A percentile compares a stretch with the other conserved stretches of the same genome.
Conservation (phyloP, 768 basidiomycete species). For the Russula foetens region DNA sequence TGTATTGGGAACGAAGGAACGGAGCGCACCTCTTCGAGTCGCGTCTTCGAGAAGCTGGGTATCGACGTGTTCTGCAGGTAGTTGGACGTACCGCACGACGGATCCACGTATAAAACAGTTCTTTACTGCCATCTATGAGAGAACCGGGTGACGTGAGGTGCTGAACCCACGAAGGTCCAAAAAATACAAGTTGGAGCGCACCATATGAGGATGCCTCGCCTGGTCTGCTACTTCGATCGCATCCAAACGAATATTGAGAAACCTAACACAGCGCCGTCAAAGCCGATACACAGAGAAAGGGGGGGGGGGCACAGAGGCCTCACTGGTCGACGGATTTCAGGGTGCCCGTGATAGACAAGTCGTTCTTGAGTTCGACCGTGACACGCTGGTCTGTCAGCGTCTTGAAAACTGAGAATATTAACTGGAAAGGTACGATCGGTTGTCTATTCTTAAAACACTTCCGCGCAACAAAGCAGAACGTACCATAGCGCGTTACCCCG, state of each 20-base stretch:
- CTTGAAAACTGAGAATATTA: conserved; percentile 98
- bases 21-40: conserved; percentile 74
- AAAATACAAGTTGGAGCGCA: conserved; percentile 27
- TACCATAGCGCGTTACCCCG: conserved; percentile 10
- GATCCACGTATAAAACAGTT: conserved; percentile 99
- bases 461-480: background rate
- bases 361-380: conserved; percentile 97
- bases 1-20: background rate
- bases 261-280: conserved; percentile 37
- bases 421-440: conserved; percentile 33
- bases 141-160: background rate
- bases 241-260: conserved; percentile 93
- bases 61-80: conserved; percentile 89
- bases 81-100: conserved; percentile 94
- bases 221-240: conserved; percentile 90
- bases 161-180: background rate
- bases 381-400: conserved; percentile 96
- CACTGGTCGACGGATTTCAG: conserved; percentile 98
- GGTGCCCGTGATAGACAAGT: conserved; percentile 90
- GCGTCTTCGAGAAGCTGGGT: conserved; percentile 95
- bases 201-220: conserved; percentile 96
- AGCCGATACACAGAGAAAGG: background rate
- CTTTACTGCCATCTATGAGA: conserved; percentile 86
- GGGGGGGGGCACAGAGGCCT: conserved; percentile 26
- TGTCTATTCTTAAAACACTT: background rate